These are phyloP conservation scores for Lanmaoa rubissima DNA, from an alignment of 768 basidiomycete species.

Conservation along the genomic window DNA sequence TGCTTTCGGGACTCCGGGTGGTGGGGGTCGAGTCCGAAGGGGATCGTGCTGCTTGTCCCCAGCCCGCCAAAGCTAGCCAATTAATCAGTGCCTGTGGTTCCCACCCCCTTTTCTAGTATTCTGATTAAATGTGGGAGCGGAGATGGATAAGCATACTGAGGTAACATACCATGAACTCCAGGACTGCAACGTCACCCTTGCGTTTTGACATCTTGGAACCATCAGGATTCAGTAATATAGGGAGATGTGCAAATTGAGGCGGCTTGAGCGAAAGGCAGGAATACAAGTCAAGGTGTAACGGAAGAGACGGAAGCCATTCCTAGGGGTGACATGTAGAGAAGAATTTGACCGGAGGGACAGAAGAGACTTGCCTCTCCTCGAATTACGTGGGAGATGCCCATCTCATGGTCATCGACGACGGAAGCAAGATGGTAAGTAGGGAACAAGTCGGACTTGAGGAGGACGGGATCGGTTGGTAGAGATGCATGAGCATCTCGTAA, in stretches of 20 bases:
- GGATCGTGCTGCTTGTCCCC: conserved; percentile 60
- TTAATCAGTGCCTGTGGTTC: conserved; percentile 88
- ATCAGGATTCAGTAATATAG: conserved; percentile 84
- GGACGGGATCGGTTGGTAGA: conserved; percentile 82
- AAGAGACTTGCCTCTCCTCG: conserved; percentile 73
- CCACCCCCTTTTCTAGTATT: conserved; percentile 73
- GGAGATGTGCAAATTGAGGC: conserved; percentile 89
- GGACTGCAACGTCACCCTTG: conserved; percentile 82
- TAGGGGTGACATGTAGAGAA: conserved; percentile 29
- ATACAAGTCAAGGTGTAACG: conserved; percentile 89
- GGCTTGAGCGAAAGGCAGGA: conserved; percentile 65
- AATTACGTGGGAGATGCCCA: conserved; percentile 94
- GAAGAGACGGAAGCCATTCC: conserved; percentile 96
- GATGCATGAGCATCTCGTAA: conserved; percentile 75
- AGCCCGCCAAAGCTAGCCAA: conserved; percentile 93
- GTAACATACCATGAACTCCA: conserved; percentile 74
- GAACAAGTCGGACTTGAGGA: conserved; percentile 89
- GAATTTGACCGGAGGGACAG: neutral
- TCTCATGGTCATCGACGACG: conserved; percentile 93
- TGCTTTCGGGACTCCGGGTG: conserved; percentile 60
- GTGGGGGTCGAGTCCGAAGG: conserved; percentile 21
- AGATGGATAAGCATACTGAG: neutral
- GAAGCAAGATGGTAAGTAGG: conserved; percentile 97
- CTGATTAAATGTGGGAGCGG: neutral
- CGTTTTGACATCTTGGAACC: conserved; percentile 95